Percentiles rank a stretch among this genome's conserved stretches.
phyloP scores from a whole-genome alignment of 2,329 filamentous ascomycete genomes.

The Ophiocordyceps camponoti-floridani region DNA sequence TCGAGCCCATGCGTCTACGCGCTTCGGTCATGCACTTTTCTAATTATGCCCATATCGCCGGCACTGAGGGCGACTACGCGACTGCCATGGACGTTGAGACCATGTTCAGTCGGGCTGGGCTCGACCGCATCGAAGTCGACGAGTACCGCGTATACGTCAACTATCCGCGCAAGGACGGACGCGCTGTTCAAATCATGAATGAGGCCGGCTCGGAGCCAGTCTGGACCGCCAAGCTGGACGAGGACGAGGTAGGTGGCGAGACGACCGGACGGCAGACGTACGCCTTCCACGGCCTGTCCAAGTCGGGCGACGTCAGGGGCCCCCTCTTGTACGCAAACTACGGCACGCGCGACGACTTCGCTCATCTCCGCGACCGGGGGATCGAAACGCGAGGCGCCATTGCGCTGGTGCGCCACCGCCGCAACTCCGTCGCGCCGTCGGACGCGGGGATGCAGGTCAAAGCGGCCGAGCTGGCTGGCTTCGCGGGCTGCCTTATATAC shows the following conservation, averaged over 20 bases:
- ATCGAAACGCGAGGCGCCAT: slow-evolving; percentile 65
- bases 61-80: slow-evolving; percentile 82
- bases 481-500: slow-evolving; percentile 78
- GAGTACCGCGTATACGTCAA: slow-evolving; percentile 84
- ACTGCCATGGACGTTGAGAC: slow-evolving; percentile 71
- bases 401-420: slow-evolving; percentile 66
- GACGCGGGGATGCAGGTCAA: slow-evolving; percentile 73
- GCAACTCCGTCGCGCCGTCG: slow-evolving; percentile 32
- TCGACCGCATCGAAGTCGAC: slow-evolving; percentile 63
- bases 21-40: slow-evolving; percentile 64
- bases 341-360: slow-evolving; percentile 71
- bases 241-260: slow-evolving; percentile 48
- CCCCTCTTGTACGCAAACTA: slow-evolving; percentile 87
- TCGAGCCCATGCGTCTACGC: slow-evolving; percentile 52
- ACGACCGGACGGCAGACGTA: slow-evolving; percentile 49
- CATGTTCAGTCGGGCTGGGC: slow-evolving; percentile 50
- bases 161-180: slow-evolving; percentile 62
- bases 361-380: slow-evolving; percentile 48
- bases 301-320: slow-evolving; percentile 68
- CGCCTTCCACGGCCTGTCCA: slow-evolving; percentile 79
- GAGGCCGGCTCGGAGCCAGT: slow-evolving; percentile 38
- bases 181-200: slow-evolving; percentile 65
- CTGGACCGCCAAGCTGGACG: slow-evolving; percentile 75
- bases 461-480: slow-evolving; percentile 73
- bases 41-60: slow-evolving; percentile 74